A percentile compares a stretch with the other conserved stretches of the same genome.
Conservation (phyloP, 441 rosid species). For the Lagerstroemia fauriei region DNA sequence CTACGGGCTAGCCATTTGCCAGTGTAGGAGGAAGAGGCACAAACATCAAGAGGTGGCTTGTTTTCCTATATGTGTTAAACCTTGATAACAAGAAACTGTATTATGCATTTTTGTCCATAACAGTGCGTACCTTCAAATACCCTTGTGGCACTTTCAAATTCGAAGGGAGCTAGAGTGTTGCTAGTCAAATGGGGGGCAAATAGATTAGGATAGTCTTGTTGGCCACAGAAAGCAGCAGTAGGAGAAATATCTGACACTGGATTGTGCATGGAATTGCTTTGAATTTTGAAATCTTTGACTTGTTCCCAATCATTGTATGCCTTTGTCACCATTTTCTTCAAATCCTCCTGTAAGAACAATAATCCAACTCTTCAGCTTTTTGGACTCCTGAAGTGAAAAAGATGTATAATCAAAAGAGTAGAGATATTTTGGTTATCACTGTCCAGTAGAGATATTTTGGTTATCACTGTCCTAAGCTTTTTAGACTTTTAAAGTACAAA, state of each 20-base stretch:
- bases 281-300: constrained; percentile 79
- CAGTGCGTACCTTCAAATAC: neutral
- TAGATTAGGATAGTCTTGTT: neutral
- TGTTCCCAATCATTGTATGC: constrained; percentile 90
- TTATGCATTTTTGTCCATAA: too few relatives aligned
- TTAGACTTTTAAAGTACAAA: neutral
- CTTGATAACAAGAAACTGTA: neutral
- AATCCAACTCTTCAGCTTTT: neutral
- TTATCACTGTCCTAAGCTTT: neutral
- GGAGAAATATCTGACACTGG: constrained; percentile 28
- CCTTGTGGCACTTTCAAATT: neutral
- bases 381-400: neutral
- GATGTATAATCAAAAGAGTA: neutral
- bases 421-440: neutral
- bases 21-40: neutral
- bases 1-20: neutral
- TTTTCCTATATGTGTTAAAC: neutral
- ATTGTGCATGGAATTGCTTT: neutral
- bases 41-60: neutral
- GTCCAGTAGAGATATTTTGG: neutral
- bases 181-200: neutral
- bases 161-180: neutral
- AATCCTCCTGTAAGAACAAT: constrained; percentile 51
- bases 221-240: too few relatives aligned
- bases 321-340: constrained; percentile 78